Base-by-base conservation (phyloP, 2,329 filamentous ascomycete genomes). In the Oidium heveae region DNA sequence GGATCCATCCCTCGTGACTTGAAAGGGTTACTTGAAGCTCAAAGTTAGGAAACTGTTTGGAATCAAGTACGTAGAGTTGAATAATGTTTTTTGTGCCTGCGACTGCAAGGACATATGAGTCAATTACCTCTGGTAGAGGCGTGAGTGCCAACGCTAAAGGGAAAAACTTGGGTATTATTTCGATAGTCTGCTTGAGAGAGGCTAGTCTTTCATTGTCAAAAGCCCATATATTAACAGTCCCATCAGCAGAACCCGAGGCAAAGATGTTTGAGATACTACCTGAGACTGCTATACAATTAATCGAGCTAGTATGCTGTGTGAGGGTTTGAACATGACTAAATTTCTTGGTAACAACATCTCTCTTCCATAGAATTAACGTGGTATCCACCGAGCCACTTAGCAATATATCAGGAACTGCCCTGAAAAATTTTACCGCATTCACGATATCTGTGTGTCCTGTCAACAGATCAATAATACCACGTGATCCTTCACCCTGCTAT, bases 1-100 rank as follows among this genome's bases (percentile, higher is more conserved):
- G 75, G 50, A 98, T 79, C 91, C 91, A 98, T 55, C 85, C 89
- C 68, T 98, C 91, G 63, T 98, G 91, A 3, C 91, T 91, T 0
- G 79, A 75, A 20, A 98, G 74, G 0, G 80, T 88, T 13, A 87
- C 84, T 57, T 84, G 80, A 8, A 84, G 73, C 32, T 74, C 71
- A 61, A 94, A 94, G 0, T 74, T 68, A 2, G 66, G 55, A 1
- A 66, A 59, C 1, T 65, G 61, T 7, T 66, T 61, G 16, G 61
- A 54, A 56, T 74, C 69, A 1, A 80, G 72, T 39, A 82, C 75
- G 60, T 84, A 89, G 12, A 96, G 72, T 61, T 95, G 87, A 50
- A 98, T 77, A n/a, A 72, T 75, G 55, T 81, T 82, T 57, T 77
- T 81, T 2, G 91, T 96, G 2, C 91, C 91, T 2, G 82, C 86